A percentile compares a stretch with the other conserved stretches of the same genome.
Conservation (phyloP, 768 basidiomycete species). For the Rhizopogon roseolus region DNA sequence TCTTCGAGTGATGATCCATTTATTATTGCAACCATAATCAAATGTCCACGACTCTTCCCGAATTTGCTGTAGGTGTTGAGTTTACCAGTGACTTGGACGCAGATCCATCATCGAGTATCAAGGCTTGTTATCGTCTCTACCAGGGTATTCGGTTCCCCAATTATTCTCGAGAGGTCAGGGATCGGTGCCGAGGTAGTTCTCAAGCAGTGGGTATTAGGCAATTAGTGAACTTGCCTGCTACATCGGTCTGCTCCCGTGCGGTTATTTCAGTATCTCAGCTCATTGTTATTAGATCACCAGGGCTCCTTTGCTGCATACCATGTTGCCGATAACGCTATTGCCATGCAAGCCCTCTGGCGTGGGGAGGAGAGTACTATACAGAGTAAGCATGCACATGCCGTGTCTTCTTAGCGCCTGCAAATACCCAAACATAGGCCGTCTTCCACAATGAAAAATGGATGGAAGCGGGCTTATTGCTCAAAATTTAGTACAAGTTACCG, state of each 20-base stretch:
- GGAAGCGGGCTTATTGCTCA: slow-evolving; percentile 49
- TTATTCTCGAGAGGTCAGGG: slow-evolving; percentile 58
- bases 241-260: slow-evolving; percentile 33
- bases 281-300: slow-evolving; percentile 22
- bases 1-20: slow-evolving; percentile 37
- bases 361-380: slow-evolving; percentile 32
- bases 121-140: slow-evolving; percentile 44
- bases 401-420: slow-evolving; percentile 10
- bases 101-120: slow-evolving; percentile 24
- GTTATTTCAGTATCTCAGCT: neutral
- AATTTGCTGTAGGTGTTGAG: slow-evolving; percentile 42
- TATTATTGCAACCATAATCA: neutral
- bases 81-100: slow-evolving; percentile 33
- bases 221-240: slow-evolving; percentile 61
- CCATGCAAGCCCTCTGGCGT: slow-evolving; percentile 43
- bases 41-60: neutral
- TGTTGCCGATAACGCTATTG: slow-evolving; percentile 40
- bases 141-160: slow-evolving; percentile 51
- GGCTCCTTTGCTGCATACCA: slow-evolving; percentile 27
- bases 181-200: slow-evolving; percentile 54
- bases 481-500: slow-evolving; percentile 36
- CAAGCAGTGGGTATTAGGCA: slow-evolving; percentile 41
- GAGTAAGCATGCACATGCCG: slow-evolving; percentile 27
- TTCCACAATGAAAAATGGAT: slow-evolving; percentile 26
- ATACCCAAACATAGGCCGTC: slow-evolving; percentile 21